Conservation (phyloP, 352 stramenopile species). For the Pythium guiyangense region DNA sequence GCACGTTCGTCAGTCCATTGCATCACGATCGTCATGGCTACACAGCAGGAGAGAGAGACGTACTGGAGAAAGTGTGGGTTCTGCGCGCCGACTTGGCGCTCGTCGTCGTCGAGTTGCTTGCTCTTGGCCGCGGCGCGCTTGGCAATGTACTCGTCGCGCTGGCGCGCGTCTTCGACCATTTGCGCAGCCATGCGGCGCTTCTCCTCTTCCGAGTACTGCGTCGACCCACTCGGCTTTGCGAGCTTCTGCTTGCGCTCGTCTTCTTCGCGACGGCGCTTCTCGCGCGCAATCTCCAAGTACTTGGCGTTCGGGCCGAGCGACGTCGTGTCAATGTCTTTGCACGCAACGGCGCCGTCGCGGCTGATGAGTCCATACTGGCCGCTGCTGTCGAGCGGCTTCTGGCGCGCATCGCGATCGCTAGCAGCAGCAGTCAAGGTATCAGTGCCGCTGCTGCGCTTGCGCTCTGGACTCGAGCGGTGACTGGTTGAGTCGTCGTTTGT, state of each 20-base stretch:
- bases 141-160: constrained; percentile 56
- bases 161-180: constrained; percentile 73
- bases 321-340: constrained; percentile 67
- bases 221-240: constrained; percentile 24
- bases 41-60: too few relatives aligned
- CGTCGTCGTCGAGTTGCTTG: constrained; percentile 48
- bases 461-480: too few relatives aligned
- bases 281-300: constrained; percentile 64
- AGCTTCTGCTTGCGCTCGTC: constrained; percentile 66
- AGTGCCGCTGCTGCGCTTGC: too few relatives aligned
- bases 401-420: constrained; percentile 3
- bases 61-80: constrained; percentile 82
- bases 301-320: constrained; percentile 75
- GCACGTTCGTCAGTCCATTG: not conserved
- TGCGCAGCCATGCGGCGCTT: constrained; percentile 51
- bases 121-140: constrained; percentile 50
- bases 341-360: constrained; percentile 49
- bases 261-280: constrained; percentile 63
- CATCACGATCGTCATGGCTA: too few relatives aligned
- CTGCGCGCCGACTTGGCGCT: constrained; percentile 30
- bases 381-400: constrained; percentile 25
- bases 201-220: constrained; percentile 47
- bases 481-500: too few relatives aligned
- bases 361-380: constrained; percentile 65
- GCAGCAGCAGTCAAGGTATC: not conserved